Conservation (phyloP, 2,329 filamentous ascomycete species). For the Parafenestella ontariensis region DNA sequence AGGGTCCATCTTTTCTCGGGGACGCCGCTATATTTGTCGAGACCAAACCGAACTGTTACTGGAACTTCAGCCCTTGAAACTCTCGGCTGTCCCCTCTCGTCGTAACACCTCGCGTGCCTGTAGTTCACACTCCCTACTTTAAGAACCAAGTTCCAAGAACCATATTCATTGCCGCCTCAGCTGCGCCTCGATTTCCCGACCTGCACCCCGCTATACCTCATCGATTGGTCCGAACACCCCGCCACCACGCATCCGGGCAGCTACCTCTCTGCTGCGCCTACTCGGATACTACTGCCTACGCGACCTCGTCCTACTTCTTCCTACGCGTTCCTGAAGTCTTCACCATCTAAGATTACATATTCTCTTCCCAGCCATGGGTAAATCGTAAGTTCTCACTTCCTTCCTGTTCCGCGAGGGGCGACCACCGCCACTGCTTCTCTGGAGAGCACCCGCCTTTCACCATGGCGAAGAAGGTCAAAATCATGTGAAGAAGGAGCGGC, state of each 20-base stretch:
- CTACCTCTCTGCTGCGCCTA: slow-evolving; percentile 22
- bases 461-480: slow-evolving; percentile 10
- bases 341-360: slow-evolving; percentile 6
- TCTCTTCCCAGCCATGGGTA: slow-evolving; percentile 43
- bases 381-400: slow-evolving; percentile 48
- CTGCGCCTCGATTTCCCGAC: slow-evolving; percentile 16
- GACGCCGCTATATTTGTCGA: slow-evolving; percentile 20
- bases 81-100: neutral
- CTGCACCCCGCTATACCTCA: slow-evolving; percentile 18
- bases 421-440: slow-evolving; percentile 15
- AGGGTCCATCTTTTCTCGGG: neutral
- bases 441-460: slow-evolving; percentile 30
- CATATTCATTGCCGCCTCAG: slow-evolving; percentile 3
- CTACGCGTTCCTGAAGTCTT: slow-evolving; percentile 7
- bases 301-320: slow-evolving; percentile 12
- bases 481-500: slow-evolving; percentile 2
- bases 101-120: neutral
- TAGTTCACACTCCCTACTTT: neutral
- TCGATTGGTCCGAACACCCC: slow-evolving; percentile 28
- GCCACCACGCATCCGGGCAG: slow-evolving; percentile 17
- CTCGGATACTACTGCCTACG: slow-evolving; percentile 20
- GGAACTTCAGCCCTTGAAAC: slow-evolving; percentile 3
- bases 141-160: neutral
- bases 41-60: slow-evolving; percentile 4
- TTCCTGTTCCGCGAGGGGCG: slow-evolving; percentile 18